Evolutionary conservation across 257 asterid species (phyloP).

Genomic region (Dorcoceras hygrometricum): DNA sequence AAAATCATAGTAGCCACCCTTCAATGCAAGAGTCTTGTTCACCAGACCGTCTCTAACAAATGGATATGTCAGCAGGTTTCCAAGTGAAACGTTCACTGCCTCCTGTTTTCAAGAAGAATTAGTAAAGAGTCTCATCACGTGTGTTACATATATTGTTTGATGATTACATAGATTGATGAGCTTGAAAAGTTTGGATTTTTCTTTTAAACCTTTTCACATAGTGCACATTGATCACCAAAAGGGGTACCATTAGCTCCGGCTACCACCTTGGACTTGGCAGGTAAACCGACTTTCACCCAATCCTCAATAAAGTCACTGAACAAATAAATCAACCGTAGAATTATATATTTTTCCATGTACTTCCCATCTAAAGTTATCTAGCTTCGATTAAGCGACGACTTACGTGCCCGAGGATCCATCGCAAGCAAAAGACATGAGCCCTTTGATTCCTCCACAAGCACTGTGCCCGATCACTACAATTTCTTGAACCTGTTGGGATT

Average conservation of each 20-base stretch:
- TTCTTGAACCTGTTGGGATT: conserved; percentile 53
- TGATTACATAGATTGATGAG: no score
- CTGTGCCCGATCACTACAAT: conserved; percentile 95
- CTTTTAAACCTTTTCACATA: conserved; percentile 78
- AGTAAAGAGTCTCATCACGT: neutral
- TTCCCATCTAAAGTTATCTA: neutral
- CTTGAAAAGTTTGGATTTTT: neutral
- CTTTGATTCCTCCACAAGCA: conserved; percentile 94
- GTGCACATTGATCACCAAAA: conserved; percentile 50
- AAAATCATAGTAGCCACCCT: conserved; percentile 88
- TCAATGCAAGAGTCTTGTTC: conserved; percentile 77
- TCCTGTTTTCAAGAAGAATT: conserved; percentile 47
- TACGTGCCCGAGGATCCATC: conserved; percentile 76
- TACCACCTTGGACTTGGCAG: conserved; percentile 72
- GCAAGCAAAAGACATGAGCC: conserved; percentile 77
- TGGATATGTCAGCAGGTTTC: conserved; percentile 78
- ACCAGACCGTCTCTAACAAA: conserved; percentile 87
- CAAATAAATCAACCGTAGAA: neutral
- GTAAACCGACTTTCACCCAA: conserved; percentile 81
- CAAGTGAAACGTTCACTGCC: conserved; percentile 90
- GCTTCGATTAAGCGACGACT: conserved; percentile 14
- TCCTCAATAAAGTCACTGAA: conserved; percentile 89
- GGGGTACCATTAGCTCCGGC: conserved; percentile 29
- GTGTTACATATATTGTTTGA: neutral
- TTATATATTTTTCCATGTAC: no score